phyloP scores from a whole-genome alignment of 208 protist genomes.

The Leishmania tropica region DNA sequence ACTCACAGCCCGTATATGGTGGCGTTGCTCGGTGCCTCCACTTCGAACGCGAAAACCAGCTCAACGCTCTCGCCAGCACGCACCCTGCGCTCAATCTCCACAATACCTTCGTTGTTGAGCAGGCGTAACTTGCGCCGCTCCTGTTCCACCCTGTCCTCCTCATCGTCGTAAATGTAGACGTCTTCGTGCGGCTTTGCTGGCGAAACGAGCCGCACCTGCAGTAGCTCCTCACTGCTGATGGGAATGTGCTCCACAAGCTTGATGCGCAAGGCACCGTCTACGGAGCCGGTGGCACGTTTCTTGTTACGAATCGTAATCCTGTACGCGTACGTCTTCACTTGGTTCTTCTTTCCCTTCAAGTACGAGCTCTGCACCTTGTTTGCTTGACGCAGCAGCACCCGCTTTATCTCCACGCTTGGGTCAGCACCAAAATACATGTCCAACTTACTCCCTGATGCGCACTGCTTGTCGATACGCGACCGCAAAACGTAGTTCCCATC shows the following conservation, averaged over 20 bases:
- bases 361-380: constrained; percentile 26
- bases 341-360: constrained; percentile 24
- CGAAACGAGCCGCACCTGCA: constrained; percentile 31
- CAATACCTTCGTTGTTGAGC: constrained; percentile 28
- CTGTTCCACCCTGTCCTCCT: constrained; percentile 24
- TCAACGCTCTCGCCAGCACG: constrained; percentile 22
- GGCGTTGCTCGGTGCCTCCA: constrained; percentile 25
- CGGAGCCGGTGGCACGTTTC: constrained; percentile 15
- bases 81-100: constrained; percentile 32
- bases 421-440: constrained; percentile 32
- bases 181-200: constrained; percentile 26
- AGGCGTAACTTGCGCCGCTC: constrained; percentile 22
- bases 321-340: constrained; percentile 24
- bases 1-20: constrained; percentile 29
- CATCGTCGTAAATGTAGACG: constrained; percentile 32
- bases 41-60: constrained; percentile 28
- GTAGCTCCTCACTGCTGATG: constrained; percentile 32
- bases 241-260: constrained; percentile 35
- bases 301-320: constrained; percentile 32
- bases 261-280: constrained; percentile 15
- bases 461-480: constrained; percentile 22
- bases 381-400: constrained; percentile 31
- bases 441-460: constrained; percentile 15
- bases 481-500: constrained; percentile 29
- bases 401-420: constrained; percentile 28